These are phyloP conservation scores for Bisporella sp. DNA, from an alignment of 2,329 filamentous ascomycete genomes.

Conservation along the genomic window DNA sequence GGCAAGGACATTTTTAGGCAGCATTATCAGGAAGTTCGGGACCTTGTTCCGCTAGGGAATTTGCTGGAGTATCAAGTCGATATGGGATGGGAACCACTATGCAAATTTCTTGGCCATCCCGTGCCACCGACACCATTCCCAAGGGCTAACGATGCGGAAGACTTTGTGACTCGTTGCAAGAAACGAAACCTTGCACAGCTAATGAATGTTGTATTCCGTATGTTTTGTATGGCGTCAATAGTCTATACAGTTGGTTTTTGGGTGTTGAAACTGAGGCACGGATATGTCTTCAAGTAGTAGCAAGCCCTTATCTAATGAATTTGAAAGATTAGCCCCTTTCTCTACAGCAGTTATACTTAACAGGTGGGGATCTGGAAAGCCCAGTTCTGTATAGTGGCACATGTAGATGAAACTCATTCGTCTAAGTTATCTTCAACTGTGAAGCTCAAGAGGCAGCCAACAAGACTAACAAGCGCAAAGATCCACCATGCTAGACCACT, in stretches of 20 bases:
- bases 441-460: conserved; percentile 40
- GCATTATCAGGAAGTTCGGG: conserved; percentile 45
- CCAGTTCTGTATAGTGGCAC: no score
- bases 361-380: no score
- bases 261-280: no score
- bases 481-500: conserved; percentile 51
- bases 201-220: conserved; percentile 31
- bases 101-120: conserved; percentile 33
- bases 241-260: no score
- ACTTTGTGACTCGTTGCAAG: conserved; percentile 39
- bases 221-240: no score
- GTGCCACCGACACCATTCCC: conserved; percentile 31
- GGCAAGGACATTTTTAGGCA: conserved; percentile 56
- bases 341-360: no score
- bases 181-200: conserved; percentile 40
- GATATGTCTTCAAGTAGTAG: no score
- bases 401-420: no score
- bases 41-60: conserved; percentile 34
- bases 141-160: conserved; percentile 40
- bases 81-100: conserved; percentile 39
- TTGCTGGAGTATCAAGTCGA: conserved; percentile 36
- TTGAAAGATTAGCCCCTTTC: no score
- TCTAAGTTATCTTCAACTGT: no score
- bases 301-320: no score
- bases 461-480: conserved; percentile 41